Base-by-base conservation (phyloP, 2,329 filamentous ascomycete genomes). In the Exophiala alcalophila region DNA sequence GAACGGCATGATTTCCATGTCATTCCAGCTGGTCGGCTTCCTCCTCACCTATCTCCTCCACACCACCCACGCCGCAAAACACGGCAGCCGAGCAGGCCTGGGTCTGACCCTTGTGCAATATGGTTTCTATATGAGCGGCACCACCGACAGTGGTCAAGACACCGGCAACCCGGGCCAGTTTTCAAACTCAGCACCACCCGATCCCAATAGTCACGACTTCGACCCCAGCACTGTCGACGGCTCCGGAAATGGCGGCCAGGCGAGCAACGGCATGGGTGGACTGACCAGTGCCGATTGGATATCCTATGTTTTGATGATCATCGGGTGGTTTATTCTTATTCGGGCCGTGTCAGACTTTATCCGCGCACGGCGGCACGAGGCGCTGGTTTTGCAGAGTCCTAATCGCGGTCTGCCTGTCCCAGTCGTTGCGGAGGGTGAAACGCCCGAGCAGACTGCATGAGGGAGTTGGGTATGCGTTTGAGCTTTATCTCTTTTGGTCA, bases 291-390 rank as follows among this genome's bases (percentile, higher is more conserved):
- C 52, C 8, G 90, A 97, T 61, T 96, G 87, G 87, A 72, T 95
- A 51, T 86, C 89, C 8, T 98, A 97, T 59, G 73, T 86, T 11
- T 68, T 98, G 33, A 98, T 98, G 92, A 86, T 98, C 60, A 84
- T 94, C 1, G 92, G 92, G 4, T 98, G 92, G 92, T 97, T 97
- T 61, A 89, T 98, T 50, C 72, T 98, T 50, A 97, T 98, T 61
- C 80, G 90, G 65, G 83, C 89, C n/a, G 81, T 95, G 12, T 89
- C 84, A 57, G 90, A 97, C 62, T 98, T 92, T 62, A 68, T 97
- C 50, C 80, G 83, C 55, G 92, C 89, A 25, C 78, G 91, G 61
- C 77, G 88, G 59, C 92, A 97, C 61, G 92, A 98, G 69, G 86
- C 92, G 63, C 72, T 98, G 36, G 88, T 98, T 4, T 70, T 96